phyloP scores from a whole-genome alignment of 257 asterid species.

The Solanum tacnaense region DNA sequence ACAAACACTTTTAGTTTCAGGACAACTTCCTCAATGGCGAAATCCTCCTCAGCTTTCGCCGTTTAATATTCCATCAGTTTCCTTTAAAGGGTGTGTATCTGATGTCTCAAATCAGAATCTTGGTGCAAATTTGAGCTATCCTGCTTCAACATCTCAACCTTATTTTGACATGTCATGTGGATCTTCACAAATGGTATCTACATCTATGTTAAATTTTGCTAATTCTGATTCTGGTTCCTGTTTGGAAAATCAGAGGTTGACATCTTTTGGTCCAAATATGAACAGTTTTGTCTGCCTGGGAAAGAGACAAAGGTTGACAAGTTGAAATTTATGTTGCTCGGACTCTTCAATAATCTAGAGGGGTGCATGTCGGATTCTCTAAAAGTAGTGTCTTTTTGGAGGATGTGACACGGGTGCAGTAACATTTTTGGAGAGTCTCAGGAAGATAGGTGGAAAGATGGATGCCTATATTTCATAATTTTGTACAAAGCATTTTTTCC shows the following conservation, averaged over 20 bases:
- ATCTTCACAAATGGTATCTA: conserved; percentile 26
- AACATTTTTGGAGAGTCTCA: not conserved
- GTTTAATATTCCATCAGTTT: conserved; percentile 42
- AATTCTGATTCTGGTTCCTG: conserved; percentile 9
- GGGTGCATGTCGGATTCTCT: not conserved
- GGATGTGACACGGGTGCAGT: not conserved
- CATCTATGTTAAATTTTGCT: conserved; percentile 27
- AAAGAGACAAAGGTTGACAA: conserved; percentile 37
- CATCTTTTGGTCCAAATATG: conserved; percentile 14
- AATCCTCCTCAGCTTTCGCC: conserved; percentile 71
- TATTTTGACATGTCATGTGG: conserved; percentile 34
- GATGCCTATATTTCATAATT: conserved; percentile 11
- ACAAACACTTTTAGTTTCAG: conserved; percentile 59
- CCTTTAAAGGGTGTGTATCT: conserved; percentile 22
- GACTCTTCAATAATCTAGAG: not conserved
- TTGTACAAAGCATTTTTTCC: conserved; percentile 24
- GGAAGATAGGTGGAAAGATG: not conserved
- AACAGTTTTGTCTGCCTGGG: conserved; percentile 10
- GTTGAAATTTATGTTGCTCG: not conserved
- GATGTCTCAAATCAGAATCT: conserved; percentile 16
- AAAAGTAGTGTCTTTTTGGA: not conserved
- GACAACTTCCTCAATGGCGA: conserved; percentile 84
- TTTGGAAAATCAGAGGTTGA: conserved; percentile 8
- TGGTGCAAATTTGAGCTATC: conserved; percentile 11
- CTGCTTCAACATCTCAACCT: not conserved